Evolutionary conservation across 1,139 yeast species (phyloP).

Genomic region (Candida tetrigidarum): DNA sequence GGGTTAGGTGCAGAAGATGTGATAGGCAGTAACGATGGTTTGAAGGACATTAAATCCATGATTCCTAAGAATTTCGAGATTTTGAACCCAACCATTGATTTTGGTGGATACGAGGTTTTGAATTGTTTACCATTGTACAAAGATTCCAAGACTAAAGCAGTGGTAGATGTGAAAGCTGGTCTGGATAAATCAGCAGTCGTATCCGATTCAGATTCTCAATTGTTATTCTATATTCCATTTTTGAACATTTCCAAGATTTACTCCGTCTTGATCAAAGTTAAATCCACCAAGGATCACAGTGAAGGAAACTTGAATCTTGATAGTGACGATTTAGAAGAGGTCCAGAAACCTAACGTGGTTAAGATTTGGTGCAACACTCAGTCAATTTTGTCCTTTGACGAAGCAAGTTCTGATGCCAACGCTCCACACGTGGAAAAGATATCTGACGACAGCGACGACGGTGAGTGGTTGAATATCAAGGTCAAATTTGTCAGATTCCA

Average conservation of each 20-base stretch:
- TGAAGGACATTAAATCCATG: conserved; percentile 26
- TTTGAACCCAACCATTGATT: conserved; percentile 50
- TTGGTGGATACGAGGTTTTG: conserved; percentile 55
- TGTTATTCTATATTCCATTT: conserved; percentile 58
- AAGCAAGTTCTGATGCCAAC: conserved; percentile 42
- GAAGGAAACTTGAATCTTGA: conserved; percentile 28
- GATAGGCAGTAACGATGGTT: conserved; percentile 11
- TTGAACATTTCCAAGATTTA: conserved; percentile 56
- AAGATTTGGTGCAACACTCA: conserved; percentile 63
- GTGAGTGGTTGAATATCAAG: conserved; percentile 60
- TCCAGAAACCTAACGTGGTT: conserved; percentile 50
- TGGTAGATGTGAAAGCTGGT: conserved; percentile 29
- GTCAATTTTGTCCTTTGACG: conserved; percentile 60
- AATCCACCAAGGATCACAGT: conserved; percentile 28
- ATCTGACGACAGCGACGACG: conserved; percentile 19
- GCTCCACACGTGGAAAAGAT: conserved; percentile 44
- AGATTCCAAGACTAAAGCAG: conserved; percentile 28
- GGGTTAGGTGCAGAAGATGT: conserved; percentile 17
- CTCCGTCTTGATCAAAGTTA: conserved; percentile 52
- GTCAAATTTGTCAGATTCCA: conserved; percentile 66
- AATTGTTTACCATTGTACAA: conserved; percentile 41
- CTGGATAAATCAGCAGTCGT: conserved; percentile 29
- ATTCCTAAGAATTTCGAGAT: conserved; percentile 54
- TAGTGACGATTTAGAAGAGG: conserved; percentile 40
- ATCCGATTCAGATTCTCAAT: conserved; percentile 68